Conservation (phyloP, 176 grass and related monocot species). For the Rhynchospora tenuis region DNA sequence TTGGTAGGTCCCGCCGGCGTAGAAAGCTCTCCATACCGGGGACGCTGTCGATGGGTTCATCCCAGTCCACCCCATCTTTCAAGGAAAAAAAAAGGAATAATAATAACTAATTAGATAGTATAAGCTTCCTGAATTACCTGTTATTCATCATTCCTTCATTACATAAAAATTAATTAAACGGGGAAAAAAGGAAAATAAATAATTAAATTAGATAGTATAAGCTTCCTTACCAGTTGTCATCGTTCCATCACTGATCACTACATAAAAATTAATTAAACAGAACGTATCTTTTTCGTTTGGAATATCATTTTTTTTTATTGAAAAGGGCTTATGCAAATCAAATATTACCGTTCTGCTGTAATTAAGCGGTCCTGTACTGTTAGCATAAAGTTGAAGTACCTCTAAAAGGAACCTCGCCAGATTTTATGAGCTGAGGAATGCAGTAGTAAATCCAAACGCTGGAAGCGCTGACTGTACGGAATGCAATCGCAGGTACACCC, state of each 20-base stretch:
- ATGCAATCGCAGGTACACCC: neutral
- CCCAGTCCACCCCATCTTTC: neutral
- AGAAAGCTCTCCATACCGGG: neutral
- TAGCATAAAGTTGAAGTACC: neutral
- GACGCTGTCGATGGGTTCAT: neutral
- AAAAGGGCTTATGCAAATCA: neutral
- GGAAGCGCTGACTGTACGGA: neutral
- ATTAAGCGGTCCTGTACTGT: neutral
- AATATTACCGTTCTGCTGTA: neutral
- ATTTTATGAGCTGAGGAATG: neutral
- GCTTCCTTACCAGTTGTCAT: no score
- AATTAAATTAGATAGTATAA: no score
- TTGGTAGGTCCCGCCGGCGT: neutral
- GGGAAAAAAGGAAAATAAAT: no score
- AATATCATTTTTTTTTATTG: neutral
- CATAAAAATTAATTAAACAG: neutral
- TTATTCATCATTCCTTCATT: neutral
- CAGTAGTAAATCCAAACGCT: neutral
- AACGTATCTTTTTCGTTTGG: neutral
- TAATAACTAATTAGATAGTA: neutral
- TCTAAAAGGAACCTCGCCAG: neutral
- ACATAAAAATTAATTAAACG: neutral
- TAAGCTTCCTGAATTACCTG: neutral
- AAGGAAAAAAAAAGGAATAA: neutral
- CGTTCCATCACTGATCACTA: no score